Conservation (phyloP, 208 protist genomes). For the Willaertia magna region DNA sequence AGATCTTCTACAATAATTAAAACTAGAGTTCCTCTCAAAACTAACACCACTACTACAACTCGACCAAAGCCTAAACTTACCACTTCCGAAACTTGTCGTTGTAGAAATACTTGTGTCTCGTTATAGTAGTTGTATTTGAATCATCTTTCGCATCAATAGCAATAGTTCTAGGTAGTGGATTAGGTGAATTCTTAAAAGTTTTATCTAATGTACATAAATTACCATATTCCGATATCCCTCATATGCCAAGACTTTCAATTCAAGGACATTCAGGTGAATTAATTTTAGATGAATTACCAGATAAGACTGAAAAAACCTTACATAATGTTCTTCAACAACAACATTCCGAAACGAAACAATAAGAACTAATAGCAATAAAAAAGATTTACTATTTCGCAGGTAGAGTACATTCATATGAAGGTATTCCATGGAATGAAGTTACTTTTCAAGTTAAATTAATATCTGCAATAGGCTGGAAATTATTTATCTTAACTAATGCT, state of each 20-base stretch:
- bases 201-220: not conserved
- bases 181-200: not conserved
- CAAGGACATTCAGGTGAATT: not conserved
- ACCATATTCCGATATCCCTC: not conserved
- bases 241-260: not conserved
- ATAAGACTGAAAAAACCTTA: not conserved
- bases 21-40: too few relatives aligned
- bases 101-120: too few relatives aligned
- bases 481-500: not conserved
- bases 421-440: not conserved
- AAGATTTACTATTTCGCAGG: not conserved
- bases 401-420: constrained; percentile 13
- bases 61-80: too few relatives aligned
- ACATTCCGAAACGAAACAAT: not conserved
- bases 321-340: too few relatives aligned
- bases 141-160: not conserved
- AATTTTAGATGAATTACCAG: not conserved
- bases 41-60: too few relatives aligned
- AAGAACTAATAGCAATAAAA: not conserved
- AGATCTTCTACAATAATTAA: too few relatives aligned
- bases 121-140: not conserved
- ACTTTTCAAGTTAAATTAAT: not conserved
- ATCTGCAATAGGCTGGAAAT: not conserved
- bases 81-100: too few relatives aligned
- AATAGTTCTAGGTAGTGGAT: not conserved